Percentiles rank a stretch among this genome's conserved stretches.
These are phyloP conservation scores for Fomitopsis palustris DNA, from an alignment of 1,284 basidiomycete species.

Conservation along the genomic window DNA sequence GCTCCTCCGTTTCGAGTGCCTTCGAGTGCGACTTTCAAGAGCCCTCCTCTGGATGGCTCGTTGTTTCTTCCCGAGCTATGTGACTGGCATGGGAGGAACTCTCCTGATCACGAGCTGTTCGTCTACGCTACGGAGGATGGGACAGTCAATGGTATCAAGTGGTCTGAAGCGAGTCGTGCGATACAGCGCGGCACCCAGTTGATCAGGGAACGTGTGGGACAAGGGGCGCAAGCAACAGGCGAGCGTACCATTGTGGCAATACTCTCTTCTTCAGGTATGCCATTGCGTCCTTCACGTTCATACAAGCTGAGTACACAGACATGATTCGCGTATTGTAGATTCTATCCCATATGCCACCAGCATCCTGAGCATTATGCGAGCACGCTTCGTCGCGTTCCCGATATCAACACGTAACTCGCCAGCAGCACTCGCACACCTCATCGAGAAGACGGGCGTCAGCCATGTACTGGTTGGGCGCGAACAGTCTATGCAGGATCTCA, in stretches of 20 bases:
- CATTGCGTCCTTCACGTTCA: neutral
- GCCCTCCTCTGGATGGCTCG: slow-evolving; percentile 32
- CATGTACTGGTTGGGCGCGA: slow-evolving; percentile 28
- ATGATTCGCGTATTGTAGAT: slow-evolving; percentile 16
- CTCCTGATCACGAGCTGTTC: slow-evolving; percentile 31
- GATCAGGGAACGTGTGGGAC: neutral
- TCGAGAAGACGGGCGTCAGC: slow-evolving; percentile 21
- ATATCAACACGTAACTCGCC: slow-evolving; percentile 38
- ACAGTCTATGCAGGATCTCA: slow-evolving; percentile 20
- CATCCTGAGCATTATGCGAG: slow-evolving; percentile 22
- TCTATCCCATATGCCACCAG: slow-evolving; percentile 26
- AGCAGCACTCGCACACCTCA: slow-evolving; percentile 31
- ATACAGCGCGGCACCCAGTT: neutral
- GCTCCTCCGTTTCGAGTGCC: neutral
- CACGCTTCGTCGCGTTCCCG: slow-evolving; percentile 28
- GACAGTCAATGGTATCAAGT: slow-evolving; percentile 18
- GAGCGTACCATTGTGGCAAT: neutral
- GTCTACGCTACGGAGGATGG: slow-evolving; percentile 25
- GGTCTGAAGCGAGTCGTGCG: slow-evolving; percentile 21
- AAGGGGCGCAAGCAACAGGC: neutral
- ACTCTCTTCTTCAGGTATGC: neutral
- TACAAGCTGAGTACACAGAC: neutral
- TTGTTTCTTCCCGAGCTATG: slow-evolving; percentile 33
- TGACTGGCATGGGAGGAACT: slow-evolving; percentile 32
- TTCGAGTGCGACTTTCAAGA: slow-evolving; percentile 23